Evolutionary conservation across 148 eudicot species (phyloP), one percentile per base, ranked within the genome.

Genomic region (Mesembryanthemum crystallinum): DNA sequence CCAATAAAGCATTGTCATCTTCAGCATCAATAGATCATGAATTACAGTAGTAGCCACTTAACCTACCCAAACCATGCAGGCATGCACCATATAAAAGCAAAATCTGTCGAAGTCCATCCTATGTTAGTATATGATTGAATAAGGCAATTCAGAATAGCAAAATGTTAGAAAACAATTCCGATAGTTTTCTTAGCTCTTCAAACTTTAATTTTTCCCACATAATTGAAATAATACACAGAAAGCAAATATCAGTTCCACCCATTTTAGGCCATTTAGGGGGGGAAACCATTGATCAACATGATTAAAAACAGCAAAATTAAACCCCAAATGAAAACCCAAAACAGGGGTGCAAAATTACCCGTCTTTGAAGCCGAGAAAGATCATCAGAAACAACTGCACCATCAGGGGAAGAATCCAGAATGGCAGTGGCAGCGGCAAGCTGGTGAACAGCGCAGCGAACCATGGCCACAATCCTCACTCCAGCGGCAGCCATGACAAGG

Each of bases 361-460:
- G 76, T 75, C 84, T 77, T 51, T 83, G 67, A 11, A 45, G 81
- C 59, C 88, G 88, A 73, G 84, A 77, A 60, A 72, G 73, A 20
- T 88, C 77, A 69, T 78, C 82, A 15, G 72, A 58, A 35, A 35
- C 76, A 3, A 14, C 68, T 27, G 47, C 20, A 39, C 52, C 60
- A 27, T 79, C n/a, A 4, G 76, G 68, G 35, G 84, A 81, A 32
- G 85, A 82, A 0, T 78, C 82, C 4, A 87, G 39, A 35, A 90
- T 83, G 14, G 83, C 85, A 21, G 51, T 43, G 25, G 95, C 95
- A 8, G 89, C 87, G 15, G 87, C 84, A 68, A 84, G 83, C 60
- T 90, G 95, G 0, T 76, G 83, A 59, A 85, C 68, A 7, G 83
- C 95, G 39, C 85, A 80, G 8, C 88, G 85, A 37, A 84, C 72